Percentiles rank a stretch among this genome's conserved stretches.
Conservation (phyloP, 805 yeast genomes). For the Metschnikowia matae region DNA sequence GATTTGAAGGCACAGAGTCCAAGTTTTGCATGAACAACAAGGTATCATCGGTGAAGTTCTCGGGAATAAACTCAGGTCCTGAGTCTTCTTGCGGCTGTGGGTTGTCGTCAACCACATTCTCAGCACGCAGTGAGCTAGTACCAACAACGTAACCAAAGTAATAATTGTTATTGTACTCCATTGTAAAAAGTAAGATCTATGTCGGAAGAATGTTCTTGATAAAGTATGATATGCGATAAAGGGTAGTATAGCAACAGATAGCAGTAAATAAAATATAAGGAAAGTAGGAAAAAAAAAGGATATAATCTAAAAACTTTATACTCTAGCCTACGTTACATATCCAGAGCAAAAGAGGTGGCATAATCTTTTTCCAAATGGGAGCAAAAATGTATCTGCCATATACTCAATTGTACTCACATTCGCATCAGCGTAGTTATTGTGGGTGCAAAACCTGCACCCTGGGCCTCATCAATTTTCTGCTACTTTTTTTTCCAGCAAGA, state of each 20-base stretch:
- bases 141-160: not conserved
- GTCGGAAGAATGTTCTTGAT: not conserved
- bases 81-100: not conserved
- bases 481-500: constrained; percentile 11
- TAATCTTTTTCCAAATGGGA: not conserved
- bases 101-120: not conserved
- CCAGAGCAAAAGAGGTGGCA: not conserved
- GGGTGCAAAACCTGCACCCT: constrained; percentile 22
- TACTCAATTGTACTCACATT: constrained; percentile 1
- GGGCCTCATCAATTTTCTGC: constrained; percentile 16
- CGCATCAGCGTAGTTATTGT: constrained; percentile 4
- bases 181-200: not conserved
- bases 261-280: not conserved
- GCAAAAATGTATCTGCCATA: not conserved
- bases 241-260: constrained; percentile 2
- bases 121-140: not conserved
- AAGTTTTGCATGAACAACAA: too few species aligned
- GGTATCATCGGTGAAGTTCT: too few species aligned
- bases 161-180: not conserved
- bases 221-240: not conserved
- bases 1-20: too few species aligned
- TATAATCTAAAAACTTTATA: not conserved
- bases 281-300: not conserved
- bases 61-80: too few species aligned
- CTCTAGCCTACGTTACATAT: not conserved